Evolutionary conservation across 495 filamentous ascomycete species (phyloP), one percentile per base, ranked within the genome.

Genomic region (Cryomyces antarcticus): DNA sequence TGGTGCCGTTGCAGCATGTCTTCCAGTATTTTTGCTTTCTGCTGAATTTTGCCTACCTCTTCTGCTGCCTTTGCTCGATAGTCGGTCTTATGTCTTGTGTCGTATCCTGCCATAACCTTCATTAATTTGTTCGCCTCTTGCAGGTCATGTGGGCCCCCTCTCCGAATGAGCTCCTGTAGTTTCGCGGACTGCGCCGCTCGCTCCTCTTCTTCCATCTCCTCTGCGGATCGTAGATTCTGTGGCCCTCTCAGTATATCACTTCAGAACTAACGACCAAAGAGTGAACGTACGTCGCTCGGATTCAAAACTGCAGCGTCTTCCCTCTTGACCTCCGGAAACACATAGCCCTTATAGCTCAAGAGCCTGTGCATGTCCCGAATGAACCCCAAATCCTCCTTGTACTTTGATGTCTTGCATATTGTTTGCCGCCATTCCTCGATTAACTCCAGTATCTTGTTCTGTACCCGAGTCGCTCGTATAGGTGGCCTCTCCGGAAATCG

Each of bases 141-240:
- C 28, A 97, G 61, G 59, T 96, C 89, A 41, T 87, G 77, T 4
- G 89, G 89, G 5, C 80, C 77, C 33, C 89, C 89, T 49, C 89
- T 69, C 45, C 89, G 76, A 58, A 97, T 95, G 38, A 97, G 66
- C 65, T 97, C 89, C 57, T 97, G 89, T 30, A 97, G 68, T 62
- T 97, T 97, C 7, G 89, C 89, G 7, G 85, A 93, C 53, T 97
- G 89, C 3, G 88, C 89, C 53, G 87, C 85, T 42, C 68, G 70
- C 56, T 97, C 89, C 57, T 97, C 89, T 53, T 87, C 85, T 53
- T 97, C 89, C 89, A 97, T 97, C 58, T 97, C 89, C 51, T 97
- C 89, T 10, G 87, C 89, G 9, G 89, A 95, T 56, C 87, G 82
- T 12, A 97, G 71, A 49, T 85, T 92, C 87, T 95, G 54, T 13